Percentiles rank a stretch among this genome's conserved stretches.
These are phyloP conservation scores for Wickerhamiella kurtzmanii DNA, from an alignment of 805 yeast species.

Conservation along the genomic window DNA sequence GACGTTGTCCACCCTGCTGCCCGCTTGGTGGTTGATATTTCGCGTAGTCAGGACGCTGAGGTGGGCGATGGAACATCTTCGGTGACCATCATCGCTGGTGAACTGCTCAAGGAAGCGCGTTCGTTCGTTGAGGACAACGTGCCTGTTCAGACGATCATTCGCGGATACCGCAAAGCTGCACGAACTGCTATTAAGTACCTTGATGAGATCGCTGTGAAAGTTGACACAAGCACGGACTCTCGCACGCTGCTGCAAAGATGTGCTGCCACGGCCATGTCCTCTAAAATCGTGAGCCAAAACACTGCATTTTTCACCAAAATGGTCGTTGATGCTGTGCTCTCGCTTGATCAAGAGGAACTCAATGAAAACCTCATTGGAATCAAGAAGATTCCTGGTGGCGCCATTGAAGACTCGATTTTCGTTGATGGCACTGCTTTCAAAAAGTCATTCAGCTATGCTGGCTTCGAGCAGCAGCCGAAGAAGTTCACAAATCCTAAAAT, in stretches of 20 bases:
- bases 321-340: conserved; percentile 90
- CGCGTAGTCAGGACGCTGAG: conserved; percentile 95
- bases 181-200: conserved; percentile 61
- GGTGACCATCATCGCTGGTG: conserved; percentile 84
- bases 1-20: conserved; percentile 99
- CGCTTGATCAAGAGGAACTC: conserved; percentile 70
- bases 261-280: conserved; percentile 95
- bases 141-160: conserved; percentile 74
- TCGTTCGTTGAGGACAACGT: conserved; percentile 91
- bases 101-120: conserved; percentile 79
- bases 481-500: conserved; percentile 66
- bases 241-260: conserved; percentile 75
- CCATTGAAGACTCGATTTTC: conserved; percentile 82
- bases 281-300: conserved; percentile 80
- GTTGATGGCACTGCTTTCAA: conserved; percentile 94
- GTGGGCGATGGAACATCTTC: conserved; percentile 98
- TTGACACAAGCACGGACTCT: conserved; percentile 45
- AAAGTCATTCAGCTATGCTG: conserved; percentile 94
- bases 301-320: conserved; percentile 82
- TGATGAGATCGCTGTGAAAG: conserved; percentile 59
- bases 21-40: conserved; percentile 81
- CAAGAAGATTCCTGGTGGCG: conserved; percentile 91
- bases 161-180: conserved; percentile 78
- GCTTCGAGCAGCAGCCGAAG: conserved; percentile 98
- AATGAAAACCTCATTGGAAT: conserved; percentile 88